phyloP scores from a whole-genome alignment of 2,329 filamentous ascomycete genomes.

The Colletotrichum sp. region DNA sequence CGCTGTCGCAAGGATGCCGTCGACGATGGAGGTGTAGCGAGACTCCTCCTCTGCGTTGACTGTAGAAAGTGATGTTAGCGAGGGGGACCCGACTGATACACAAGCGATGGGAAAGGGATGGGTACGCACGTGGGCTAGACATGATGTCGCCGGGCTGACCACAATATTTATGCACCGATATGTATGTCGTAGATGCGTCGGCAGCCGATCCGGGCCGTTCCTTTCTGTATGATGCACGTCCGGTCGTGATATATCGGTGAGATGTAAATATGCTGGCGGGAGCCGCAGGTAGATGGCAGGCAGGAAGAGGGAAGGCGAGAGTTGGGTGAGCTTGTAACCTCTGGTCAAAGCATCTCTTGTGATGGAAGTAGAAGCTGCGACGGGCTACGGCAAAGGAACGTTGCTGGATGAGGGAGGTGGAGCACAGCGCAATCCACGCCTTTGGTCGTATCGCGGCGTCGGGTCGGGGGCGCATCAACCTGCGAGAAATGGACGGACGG shows the following conservation, averaged over 20 bases:
- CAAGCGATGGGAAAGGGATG: background rate
- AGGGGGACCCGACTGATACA: too few species aligned
- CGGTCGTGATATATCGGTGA: background rate
- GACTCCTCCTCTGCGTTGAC: slow-evolving; percentile 55
- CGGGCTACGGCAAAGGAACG: background rate
- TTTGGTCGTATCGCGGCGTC: slow-evolving; percentile 6
- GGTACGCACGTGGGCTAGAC: slow-evolving; percentile 17
- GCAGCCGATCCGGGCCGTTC: background rate
- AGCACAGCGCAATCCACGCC: slow-evolving; percentile 12
- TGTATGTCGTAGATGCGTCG: background rate
- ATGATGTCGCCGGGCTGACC: slow-evolving; percentile 1
- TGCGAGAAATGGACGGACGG: background rate
- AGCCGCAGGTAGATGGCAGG: background rate
- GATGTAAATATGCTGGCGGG: background rate
- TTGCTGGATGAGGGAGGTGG: background rate
- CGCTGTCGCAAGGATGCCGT: slow-evolving; percentile 61
- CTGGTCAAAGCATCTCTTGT: slow-evolving; percentile 17
- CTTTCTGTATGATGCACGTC: background rate
- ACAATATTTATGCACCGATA: background rate
- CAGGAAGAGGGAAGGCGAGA: background rate
- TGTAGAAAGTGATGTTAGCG: slow-evolving; percentile 28
- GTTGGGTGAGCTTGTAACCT: background rate
- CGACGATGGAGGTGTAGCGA: slow-evolving; percentile 64
- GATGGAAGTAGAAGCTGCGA: background rate
- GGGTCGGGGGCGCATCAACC: slow-evolving; percentile 3